Evolutionary conservation across 768 basidiomycete species (phyloP).

Genomic region (Rhizopogon sp.): DNA sequence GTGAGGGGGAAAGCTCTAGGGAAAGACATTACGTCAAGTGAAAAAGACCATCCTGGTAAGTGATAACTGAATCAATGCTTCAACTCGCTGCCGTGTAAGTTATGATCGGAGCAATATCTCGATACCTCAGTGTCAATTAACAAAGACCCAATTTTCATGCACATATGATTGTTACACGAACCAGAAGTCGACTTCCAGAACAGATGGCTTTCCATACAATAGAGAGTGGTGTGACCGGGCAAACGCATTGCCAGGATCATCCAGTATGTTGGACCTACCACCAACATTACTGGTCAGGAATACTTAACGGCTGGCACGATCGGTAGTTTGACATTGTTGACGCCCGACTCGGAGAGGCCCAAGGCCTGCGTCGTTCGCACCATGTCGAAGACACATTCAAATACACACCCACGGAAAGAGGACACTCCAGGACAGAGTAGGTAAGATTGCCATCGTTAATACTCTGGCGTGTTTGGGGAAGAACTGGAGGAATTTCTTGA

Average conservation of each 20-base stretch:
- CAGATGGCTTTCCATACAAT: conserved; percentile 20
- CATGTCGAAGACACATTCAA: neutral
- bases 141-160: too few species aligned
- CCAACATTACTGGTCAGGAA: neutral
- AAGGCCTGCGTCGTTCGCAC: neutral
- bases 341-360: neutral
- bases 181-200: too few species aligned
- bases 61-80: too few species aligned
- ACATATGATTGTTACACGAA: too few species aligned
- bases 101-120: too few species aligned
- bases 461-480: conserved; percentile 4
- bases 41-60: too few species aligned
- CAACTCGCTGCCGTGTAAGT: too few species aligned
- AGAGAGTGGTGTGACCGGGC: conserved; percentile 4
- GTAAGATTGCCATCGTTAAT: conserved; percentile 4
- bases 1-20: too few species aligned
- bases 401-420: neutral
- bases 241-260: neutral
- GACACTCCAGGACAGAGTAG: neutral
- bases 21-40: too few species aligned
- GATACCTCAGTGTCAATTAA: too few species aligned
- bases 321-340: neutral
- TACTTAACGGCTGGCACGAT: neutral
- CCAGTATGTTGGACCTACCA: neutral
- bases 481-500: neutral